phyloP scores from a whole-genome alignment of 2,329 filamentous ascomycete genomes.

The Stachybotrys chartarum region DNA sequence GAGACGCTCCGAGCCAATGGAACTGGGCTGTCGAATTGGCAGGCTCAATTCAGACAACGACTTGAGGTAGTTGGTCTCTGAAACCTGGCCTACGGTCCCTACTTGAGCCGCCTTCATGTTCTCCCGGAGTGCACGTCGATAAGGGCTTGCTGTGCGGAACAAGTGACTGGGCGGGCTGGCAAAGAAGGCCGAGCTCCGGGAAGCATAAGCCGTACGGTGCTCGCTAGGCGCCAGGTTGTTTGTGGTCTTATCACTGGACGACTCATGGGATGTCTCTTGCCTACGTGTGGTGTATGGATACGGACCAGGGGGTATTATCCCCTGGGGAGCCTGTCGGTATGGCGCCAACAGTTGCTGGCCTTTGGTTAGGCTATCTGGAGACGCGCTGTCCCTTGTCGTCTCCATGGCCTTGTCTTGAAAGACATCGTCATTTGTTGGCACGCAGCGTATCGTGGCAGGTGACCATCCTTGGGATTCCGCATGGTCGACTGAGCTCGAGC shows the following conservation, averaged over 20 bases:
- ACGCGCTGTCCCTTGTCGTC: not conserved
- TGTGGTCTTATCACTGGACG: not conserved
- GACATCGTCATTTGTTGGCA: conserved; percentile 24
- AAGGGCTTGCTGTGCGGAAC: conserved; percentile 49
- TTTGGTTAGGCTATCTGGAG: not conserved
- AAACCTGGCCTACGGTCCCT: conserved; percentile 11
- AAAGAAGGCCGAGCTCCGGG: conserved; percentile 42
- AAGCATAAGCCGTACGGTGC: conserved; percentile 22
- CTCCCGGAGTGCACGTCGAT: conserved; percentile 42
- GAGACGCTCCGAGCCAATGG: conserved; percentile 30
- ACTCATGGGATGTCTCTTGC: not conserved
- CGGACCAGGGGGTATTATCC: not conserved
- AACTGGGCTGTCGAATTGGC: conserved; percentile 31
- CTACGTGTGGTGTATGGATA: not conserved
- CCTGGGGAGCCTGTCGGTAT: not conserved
- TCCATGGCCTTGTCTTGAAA: conserved; percentile 12
- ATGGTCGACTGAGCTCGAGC: conserved; percentile 9
- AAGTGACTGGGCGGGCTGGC: conserved; percentile 43
- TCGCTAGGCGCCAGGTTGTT: not conserved
- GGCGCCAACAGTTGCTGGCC: not conserved
- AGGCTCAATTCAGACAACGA: conserved; percentile 32
- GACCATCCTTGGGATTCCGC: conserved; percentile 9
- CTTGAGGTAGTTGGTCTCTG: conserved; percentile 29
- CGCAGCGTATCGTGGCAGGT: conserved; percentile 23
- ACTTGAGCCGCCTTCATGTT: conserved; percentile 32